Percentiles rank a stretch among this genome's conserved stretches.
Evolutionary conservation across 1,139 yeast species (phyloP).

Genomic region (Magnusiomyces suaveolens): DNA sequence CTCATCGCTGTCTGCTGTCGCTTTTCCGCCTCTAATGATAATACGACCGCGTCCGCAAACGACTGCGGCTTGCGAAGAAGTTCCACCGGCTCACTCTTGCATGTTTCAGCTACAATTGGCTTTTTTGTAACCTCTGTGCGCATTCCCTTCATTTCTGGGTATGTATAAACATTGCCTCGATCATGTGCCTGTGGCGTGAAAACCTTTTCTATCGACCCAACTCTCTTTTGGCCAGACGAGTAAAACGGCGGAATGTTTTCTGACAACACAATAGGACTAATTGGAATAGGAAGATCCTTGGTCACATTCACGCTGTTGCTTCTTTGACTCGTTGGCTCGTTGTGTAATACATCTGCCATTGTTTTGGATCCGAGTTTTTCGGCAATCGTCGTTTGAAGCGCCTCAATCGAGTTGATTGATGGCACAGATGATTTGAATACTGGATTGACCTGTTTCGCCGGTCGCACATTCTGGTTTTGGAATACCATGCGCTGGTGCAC

Average conservation of each 20-base stretch:
- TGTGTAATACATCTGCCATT: neutral
- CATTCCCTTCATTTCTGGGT: neutral
- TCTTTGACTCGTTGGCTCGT: neutral
- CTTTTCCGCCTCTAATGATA: neutral
- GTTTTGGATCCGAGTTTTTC: slow-evolving; percentile 8
- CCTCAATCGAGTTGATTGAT: slow-evolving; percentile 12
- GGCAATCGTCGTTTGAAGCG: slow-evolving; percentile 15
- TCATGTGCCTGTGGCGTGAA: slow-evolving; percentile 3
- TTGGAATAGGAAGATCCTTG: slow-evolving; percentile 1
- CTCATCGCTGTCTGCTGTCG: neutral
- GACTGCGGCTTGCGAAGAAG: neutral
- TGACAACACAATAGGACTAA: slow-evolving; percentile 2
- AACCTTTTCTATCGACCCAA: neutral
- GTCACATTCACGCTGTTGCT: neutral
- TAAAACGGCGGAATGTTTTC: slow-evolving; percentile 3
- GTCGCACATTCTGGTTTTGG: neutral
- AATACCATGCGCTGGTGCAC: neutral
- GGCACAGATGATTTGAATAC: slow-evolving; percentile 6
- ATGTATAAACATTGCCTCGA: neutral
- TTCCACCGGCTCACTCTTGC: neutral
- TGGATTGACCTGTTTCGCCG: no score
- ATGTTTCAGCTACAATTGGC: neutral
- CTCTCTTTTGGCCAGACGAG: neutral
- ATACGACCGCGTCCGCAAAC: neutral
- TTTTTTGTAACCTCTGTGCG: neutral